A percentile compares a stretch with the other conserved stretches of the same genome.
Evolutionary conservation across 2,329 filamentous ascomycete species (phyloP).

Genomic region (Xylariaceae sp.): DNA sequence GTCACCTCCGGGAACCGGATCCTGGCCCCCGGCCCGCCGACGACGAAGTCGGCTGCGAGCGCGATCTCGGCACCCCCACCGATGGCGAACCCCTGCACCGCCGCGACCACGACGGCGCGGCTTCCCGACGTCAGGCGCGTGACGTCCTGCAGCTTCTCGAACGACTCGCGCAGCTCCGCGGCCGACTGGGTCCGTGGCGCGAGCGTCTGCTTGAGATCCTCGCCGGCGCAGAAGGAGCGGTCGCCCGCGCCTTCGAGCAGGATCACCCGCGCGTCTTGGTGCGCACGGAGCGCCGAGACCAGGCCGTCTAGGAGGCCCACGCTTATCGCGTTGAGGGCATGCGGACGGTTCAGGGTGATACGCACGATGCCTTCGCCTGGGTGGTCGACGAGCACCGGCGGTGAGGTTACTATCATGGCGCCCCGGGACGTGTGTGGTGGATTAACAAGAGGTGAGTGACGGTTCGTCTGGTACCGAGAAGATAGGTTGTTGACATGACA

Average conservation of each 20-base stretch:
- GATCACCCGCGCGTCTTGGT: constrained; percentile 2
- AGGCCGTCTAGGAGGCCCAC: not conserved
- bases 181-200: constrained; percentile 1
- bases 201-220: constrained; percentile 5
- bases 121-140: constrained; percentile 1
- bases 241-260: constrained; percentile 1
- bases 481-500: too few relatives aligned
- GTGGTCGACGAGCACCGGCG: not conserved
- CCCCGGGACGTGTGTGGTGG: not conserved
- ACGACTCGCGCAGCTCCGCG: not conserved
- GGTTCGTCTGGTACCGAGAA: too few relatives aligned
- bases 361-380: not conserved
- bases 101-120: constrained; percentile 1
- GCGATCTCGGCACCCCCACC: constrained; percentile 4
- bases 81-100: constrained; percentile 3
- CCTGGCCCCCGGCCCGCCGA: not conserved
- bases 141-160: not conserved
- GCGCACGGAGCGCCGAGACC: not conserved
- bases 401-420: not conserved
- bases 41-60: constrained; percentile 4
- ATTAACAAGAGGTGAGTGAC: too few relatives aligned
- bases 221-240: constrained; percentile 3
- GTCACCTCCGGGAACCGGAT: constrained; percentile 2
- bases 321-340: constrained; percentile 1
- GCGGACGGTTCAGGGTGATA: constrained; percentile 1